Conservation (phyloP, 108 stramenopile species). For the Skeletonema marinoi region DNA sequence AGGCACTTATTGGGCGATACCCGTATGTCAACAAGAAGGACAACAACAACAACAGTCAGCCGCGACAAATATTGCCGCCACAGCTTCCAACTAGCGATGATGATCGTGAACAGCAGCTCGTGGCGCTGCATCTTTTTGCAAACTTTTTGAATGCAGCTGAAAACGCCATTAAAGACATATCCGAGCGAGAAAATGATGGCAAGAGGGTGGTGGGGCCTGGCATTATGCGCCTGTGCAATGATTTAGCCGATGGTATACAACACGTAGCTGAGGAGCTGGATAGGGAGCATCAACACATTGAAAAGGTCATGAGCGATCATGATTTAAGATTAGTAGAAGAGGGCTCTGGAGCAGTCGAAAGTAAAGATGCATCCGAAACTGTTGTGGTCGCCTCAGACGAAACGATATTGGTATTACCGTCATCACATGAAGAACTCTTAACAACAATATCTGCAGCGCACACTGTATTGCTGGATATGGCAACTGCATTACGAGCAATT, state of each 20-base stretch:
- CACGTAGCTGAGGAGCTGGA: conserved; percentile 62
- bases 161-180: conserved; percentile 21
- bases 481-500: conserved; percentile 65
- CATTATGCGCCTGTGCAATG: conserved; percentile 65
- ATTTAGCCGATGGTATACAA: conserved; percentile 72
- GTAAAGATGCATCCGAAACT: neutral
- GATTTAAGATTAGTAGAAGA: conserved; percentile 42
- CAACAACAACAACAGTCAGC: neutral
- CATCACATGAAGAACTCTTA: conserved; percentile 53
- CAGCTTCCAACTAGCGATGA: conserved; percentile 5
- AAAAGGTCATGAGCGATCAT: conserved; percentile 44
- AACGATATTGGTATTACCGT: neutral
- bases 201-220: conserved; percentile 60
- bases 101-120: conserved; percentile 25
- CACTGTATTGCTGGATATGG: conserved; percentile 67
- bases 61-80: neutral
- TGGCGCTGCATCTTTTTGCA: conserved; percentile 35
- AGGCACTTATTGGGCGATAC: neutral
- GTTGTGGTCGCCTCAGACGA: conserved; percentile 13
- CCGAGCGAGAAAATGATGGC: conserved; percentile 25
- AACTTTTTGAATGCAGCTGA: conserved; percentile 41
- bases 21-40: neutral
- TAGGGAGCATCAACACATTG: conserved; percentile 47
- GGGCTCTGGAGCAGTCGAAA: neutral
- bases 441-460: conserved; percentile 52